Evolutionary conservation across 352 stramenopile species (phyloP).

Genomic region (Elongisporangium undulatum): DNA sequence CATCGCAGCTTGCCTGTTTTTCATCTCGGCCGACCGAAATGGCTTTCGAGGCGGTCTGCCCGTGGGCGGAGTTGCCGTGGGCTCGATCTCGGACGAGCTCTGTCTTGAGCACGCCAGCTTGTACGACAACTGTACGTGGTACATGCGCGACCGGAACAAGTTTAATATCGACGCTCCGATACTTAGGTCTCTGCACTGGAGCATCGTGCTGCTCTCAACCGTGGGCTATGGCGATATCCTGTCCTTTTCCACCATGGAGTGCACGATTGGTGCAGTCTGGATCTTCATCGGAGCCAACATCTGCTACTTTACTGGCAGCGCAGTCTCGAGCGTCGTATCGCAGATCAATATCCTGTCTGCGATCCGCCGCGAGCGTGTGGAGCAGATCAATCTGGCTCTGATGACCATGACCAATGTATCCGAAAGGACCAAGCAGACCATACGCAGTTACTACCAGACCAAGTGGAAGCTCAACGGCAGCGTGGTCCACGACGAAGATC

Average conservation of each 20-base stretch:
- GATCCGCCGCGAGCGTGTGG: conserved; percentile 45
- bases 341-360: conserved; percentile 44
- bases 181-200: conserved; percentile 62
- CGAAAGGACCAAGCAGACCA: conserved; percentile 38
- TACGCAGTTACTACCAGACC: conserved; percentile 62
- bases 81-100: conserved; percentile 25
- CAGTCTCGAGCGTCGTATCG: conserved; percentile 48
- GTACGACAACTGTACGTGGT: conserved; percentile 68
- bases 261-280: conserved; percentile 49
- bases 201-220: conserved; percentile 63
- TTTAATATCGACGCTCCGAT: conserved; percentile 62
- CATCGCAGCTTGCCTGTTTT: conserved; percentile 52
- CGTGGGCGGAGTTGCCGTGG: conserved; percentile 10
- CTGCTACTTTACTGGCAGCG: conserved; percentile 63
- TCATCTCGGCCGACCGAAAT: conserved; percentile 35
- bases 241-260: conserved; percentile 53
- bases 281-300: conserved; percentile 73
- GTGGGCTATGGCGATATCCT: conserved; percentile 70
- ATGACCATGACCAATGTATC: conserved; percentile 36
- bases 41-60: conserved; percentile 46
- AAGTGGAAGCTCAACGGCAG: conserved; percentile 76
- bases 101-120: conserved; percentile 49
- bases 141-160: conserved; percentile 55
- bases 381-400: conserved; percentile 57
- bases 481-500: conserved; percentile 39